Evolutionary conservation across 1,139 yeast genomes (phyloP), one percentile per base, ranked within the genome.

Genomic region (Yamadazyma triangularis): DNA sequence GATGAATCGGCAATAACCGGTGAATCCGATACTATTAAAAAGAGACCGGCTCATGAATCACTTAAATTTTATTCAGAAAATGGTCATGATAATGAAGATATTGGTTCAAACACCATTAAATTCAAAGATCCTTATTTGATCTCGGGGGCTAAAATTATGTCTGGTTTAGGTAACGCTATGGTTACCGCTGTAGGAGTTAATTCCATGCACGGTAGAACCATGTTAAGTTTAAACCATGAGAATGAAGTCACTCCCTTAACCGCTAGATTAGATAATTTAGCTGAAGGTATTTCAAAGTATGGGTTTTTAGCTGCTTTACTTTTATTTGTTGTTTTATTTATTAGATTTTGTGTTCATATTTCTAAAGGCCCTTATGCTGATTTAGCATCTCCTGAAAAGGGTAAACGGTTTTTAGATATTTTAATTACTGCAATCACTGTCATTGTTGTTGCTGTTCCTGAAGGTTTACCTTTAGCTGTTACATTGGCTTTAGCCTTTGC

Each of bases 381-480:
- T 29, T 36, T 70, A 9, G 57, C 75, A 0, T 61, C 87, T 3
- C 74, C 96, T 6, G 77, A 80, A 49, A 89, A 88, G 63, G 96
- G 96, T 44, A 79, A 85, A 39, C 73, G 72, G 44, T 88, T 89
- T 49, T 69, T 91, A 63, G 82, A 85, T 49, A 85, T 91, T 37
- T 69, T 93, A 43, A 93, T 91, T 49, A 86, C 94, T 22, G 82
- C 97, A 2, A 83, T 91, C 39, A 88, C 98, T 1, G 77, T 91
- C 46, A 79, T 91, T 25, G 98, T 91, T 13, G 98, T 91, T 31
- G 99, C 98, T 0, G 95, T 91, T 12, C 99, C 99, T 2, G 99
- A 93, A 63, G 98, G 98, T 35, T 72, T 91, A 39, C 98, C 98
- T 1, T 67, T 91, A 35, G 98, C 98, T 0, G 98, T 91, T 15